Evolutionary conservation across 495 filamentous ascomycete genomes (phyloP).

Genomic region (Lasiosphaeria miniovina): DNA sequence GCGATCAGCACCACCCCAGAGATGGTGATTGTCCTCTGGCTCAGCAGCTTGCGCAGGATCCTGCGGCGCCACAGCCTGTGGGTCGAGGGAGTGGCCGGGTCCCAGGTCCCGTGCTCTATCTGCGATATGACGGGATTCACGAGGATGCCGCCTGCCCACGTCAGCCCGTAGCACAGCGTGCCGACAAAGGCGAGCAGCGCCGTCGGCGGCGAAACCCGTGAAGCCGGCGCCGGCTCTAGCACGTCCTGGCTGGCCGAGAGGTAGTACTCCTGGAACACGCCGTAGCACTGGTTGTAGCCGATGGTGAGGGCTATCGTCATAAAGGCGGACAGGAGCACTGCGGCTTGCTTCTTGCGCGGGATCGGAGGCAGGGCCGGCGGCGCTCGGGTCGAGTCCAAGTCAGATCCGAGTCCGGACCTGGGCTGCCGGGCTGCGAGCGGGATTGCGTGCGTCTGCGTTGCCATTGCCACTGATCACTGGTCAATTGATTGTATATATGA

Average conservation of each 20-base stretch:
- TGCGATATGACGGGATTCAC: slow-evolving; percentile 49
- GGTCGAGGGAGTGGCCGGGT: slow-evolving; percentile 14
- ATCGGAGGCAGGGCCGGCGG: slow-evolving; percentile 12
- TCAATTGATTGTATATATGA: too few relatives aligned
- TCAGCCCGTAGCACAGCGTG: slow-evolving; percentile 46
- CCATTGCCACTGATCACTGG: not conserved
- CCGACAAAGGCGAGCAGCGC: slow-evolving; percentile 50
- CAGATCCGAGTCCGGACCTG: not conserved
- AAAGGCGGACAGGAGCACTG: slow-evolving; percentile 44
- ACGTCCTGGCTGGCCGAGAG: slow-evolving; percentile 39
- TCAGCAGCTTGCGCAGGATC: slow-evolving; percentile 22
- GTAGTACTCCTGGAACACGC: slow-evolving; percentile 50
- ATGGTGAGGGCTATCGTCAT: slow-evolving; percentile 46
- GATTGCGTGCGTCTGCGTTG: not conserved
- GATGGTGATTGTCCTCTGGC: slow-evolving; percentile 29
- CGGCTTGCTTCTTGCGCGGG: slow-evolving; percentile 41
- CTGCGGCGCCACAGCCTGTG: slow-evolving; percentile 24
- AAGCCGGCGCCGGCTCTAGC: slow-evolving; percentile 30
- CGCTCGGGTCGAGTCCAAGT: not conserved
- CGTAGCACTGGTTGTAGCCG: slow-evolving; percentile 49
- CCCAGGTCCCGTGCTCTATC: slow-evolving; percentile 31
- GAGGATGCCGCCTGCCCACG: slow-evolving; percentile 49
- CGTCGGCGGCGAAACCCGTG: slow-evolving; percentile 29
- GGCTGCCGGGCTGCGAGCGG: not conserved
- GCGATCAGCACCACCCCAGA: slow-evolving; percentile 36